Evolutionary conservation across 1,139 yeast genomes (phyloP).

Genomic region (Yamadazyma dushanensis): DNA sequence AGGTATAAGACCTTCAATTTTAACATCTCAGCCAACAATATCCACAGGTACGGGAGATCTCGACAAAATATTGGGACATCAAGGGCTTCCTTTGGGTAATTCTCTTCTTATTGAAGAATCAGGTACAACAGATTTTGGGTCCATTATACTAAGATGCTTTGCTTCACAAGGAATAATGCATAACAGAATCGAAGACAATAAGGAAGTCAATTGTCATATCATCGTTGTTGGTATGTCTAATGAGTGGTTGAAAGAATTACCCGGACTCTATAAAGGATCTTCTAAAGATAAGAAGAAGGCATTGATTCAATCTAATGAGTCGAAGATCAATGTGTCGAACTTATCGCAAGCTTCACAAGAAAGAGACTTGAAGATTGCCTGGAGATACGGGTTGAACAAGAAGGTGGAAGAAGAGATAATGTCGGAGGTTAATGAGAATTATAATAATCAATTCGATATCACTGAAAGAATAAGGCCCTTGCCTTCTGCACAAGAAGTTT

Average conservation of each 20-base stretch:
- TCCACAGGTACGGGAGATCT: slow-evolving; percentile 79
- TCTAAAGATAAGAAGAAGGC: slow-evolving; percentile 66
- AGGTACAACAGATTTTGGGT: slow-evolving; percentile 86
- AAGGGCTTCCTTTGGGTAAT: slow-evolving; percentile 80
- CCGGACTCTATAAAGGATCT: slow-evolving; percentile 77
- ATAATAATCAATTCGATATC: slow-evolving; percentile 73
- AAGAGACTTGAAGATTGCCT: slow-evolving; percentile 73
- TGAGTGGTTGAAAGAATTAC: slow-evolving; percentile 71
- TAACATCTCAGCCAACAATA: slow-evolving; percentile 71
- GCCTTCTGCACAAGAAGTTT: slow-evolving; percentile 61
- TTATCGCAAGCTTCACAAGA: slow-evolving; percentile 34
- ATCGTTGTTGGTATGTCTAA: slow-evolving; percentile 64
- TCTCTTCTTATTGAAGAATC: slow-evolving; percentile 75
- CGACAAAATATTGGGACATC: slow-evolving; percentile 75
- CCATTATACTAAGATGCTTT: slow-evolving; percentile 69
- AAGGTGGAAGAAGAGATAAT: slow-evolving; percentile 24
- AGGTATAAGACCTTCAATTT: slow-evolving; percentile 72
- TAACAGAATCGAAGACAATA: slow-evolving; percentile 42
- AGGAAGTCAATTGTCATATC: slow-evolving; percentile 51
- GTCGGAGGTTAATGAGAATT: slow-evolving; percentile 43
- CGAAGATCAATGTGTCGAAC: slow-evolving; percentile 68
- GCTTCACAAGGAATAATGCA: slow-evolving; percentile 82
- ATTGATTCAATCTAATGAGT: slow-evolving; percentile 55
- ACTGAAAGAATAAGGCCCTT: slow-evolving; percentile 69
- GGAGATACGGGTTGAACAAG: slow-evolving; percentile 75